Evolutionary conservation across 2,329 filamentous ascomycete species (phyloP).

Genomic region (Aspergillus spinulosporus): DNA sequence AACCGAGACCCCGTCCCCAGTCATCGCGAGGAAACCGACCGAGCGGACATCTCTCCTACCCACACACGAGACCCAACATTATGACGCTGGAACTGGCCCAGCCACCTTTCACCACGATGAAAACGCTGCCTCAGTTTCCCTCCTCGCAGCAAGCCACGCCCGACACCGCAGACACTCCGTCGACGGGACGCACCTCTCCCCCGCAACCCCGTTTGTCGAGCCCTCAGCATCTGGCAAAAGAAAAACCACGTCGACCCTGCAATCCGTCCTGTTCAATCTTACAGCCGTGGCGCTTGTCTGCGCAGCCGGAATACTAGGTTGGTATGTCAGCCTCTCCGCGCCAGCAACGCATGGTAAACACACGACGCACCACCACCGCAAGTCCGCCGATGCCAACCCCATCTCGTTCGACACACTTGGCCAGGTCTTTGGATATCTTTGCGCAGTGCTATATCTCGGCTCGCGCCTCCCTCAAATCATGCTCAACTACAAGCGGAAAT

Average conservation of each 20-base stretch:
- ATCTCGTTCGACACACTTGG: slow-evolving; percentile 73
- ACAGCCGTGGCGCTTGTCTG: slow-evolving; percentile 78
- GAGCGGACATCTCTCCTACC: slow-evolving; percentile 35
- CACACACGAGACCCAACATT: slow-evolving; percentile 23
- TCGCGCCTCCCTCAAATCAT: slow-evolving; percentile 87
- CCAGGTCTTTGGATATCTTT: slow-evolving; percentile 91
- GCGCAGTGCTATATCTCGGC: slow-evolving; percentile 83
- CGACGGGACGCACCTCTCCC: slow-evolving; percentile 70
- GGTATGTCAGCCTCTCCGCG: slow-evolving; percentile 67
- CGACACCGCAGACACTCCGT: slow-evolving; percentile 46
- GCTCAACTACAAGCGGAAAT: slow-evolving; percentile 88
- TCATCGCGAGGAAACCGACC: slow-evolving; percentile 24
- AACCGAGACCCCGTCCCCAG: slow-evolving; percentile 19
- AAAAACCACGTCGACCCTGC: slow-evolving; percentile 40
- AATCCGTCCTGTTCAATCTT: slow-evolving; percentile 68
- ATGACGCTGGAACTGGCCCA: slow-evolving; percentile 9
- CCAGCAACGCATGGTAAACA: slow-evolving; percentile 20
- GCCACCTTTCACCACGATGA: slow-evolving; percentile 13
- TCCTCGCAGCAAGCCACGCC: slow-evolving; percentile 2
- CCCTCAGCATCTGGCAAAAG: slow-evolving; percentile 33
- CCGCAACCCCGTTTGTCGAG: slow-evolving; percentile 76
- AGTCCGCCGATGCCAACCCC: neutral
- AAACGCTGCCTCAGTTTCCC: neutral
- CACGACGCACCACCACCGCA: slow-evolving; percentile 29
- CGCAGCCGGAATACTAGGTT: slow-evolving; percentile 78